These are phyloP conservation scores for Sambucus nigra DNA, from an alignment of 129 eudicot genomes.

Conservation along the genomic window DNA sequence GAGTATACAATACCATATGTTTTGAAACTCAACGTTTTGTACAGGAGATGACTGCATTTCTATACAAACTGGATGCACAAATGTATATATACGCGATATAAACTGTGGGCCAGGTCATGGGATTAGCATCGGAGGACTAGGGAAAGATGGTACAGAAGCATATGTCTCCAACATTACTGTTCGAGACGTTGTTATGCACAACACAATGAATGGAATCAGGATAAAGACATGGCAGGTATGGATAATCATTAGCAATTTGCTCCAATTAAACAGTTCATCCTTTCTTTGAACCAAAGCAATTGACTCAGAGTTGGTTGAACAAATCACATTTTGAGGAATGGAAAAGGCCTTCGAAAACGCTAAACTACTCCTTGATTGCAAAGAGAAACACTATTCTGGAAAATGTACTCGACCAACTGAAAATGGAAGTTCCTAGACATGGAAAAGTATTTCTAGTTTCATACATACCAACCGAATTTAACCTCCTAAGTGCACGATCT, in stretches of 20 bases:
- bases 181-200: slow-evolving; percentile 34
- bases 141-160: slow-evolving; percentile 46
- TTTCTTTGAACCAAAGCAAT: neutral
- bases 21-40: neutral
- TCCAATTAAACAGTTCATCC: too few relatives aligned
- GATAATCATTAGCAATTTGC: neutral
- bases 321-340: too few relatives aligned
- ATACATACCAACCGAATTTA: neutral
- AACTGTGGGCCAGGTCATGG: slow-evolving; percentile 74
- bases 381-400: too few relatives aligned
- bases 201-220: slow-evolving; percentile 55
- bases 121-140: slow-evolving; percentile 55
- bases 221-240: slow-evolving; percentile 66
- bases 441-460: neutral
- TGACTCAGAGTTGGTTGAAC: neutral
- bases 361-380: too few relatives aligned
- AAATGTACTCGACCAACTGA: too few relatives aligned
- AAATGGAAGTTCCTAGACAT: neutral
- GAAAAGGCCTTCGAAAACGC: too few relatives aligned
- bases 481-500: too few relatives aligned
- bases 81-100: slow-evolving; percentile 40
- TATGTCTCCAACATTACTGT: slow-evolving; percentile 58
- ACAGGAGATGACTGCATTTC: slow-evolving; percentile 66
- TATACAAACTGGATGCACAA: slow-evolving; percentile 58
- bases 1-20: neutral